Percentiles rank a stretch among this genome's conserved stretches.
Evolutionary conservation across 78 protist species (phyloP).

Genomic region (Thecamonas trahens): DNA sequence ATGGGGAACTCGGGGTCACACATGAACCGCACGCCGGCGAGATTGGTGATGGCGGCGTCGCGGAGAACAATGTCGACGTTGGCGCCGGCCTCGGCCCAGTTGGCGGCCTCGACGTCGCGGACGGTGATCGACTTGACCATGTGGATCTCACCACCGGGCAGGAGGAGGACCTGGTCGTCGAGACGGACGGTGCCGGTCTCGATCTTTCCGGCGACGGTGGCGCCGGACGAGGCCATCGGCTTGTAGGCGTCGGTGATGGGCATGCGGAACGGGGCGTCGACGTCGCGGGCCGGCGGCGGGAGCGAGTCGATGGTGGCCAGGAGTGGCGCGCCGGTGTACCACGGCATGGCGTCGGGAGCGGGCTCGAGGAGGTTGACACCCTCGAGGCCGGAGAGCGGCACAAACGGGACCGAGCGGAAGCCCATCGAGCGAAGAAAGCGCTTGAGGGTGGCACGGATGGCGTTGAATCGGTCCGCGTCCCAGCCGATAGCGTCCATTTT

Average conservation of each 20-base stretch:
- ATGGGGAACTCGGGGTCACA: slow-evolving; percentile 49
- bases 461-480: slow-evolving; percentile 54
- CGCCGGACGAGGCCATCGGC: slow-evolving; percentile 7
- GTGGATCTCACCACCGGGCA: slow-evolving; percentile 40
- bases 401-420: slow-evolving; percentile 26
- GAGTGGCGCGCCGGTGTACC: slow-evolving; percentile 66
- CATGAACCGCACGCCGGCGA: too few species aligned
- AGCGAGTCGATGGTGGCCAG: slow-evolving; percentile 27
- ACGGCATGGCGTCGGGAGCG: slow-evolving; percentile 11
- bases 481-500: slow-evolving; percentile 71
- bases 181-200: slow-evolving; percentile 61
- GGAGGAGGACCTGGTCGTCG: slow-evolving; percentile 37
- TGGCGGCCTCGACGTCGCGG: background rate
- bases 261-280: slow-evolving; percentile 67
- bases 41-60: too few species aligned
- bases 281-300: slow-evolving; percentile 26
- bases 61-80: slow-evolving; percentile 50
- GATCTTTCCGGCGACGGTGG: slow-evolving; percentile 57
- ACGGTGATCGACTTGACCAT: slow-evolving; percentile 19
- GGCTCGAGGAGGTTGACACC: slow-evolving; percentile 65
- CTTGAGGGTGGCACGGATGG: slow-evolving; percentile 32
- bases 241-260: slow-evolving; percentile 61
- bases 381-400: slow-evolving; percentile 62
- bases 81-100: slow-evolving; percentile 72
- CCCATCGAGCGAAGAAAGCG: slow-evolving; percentile 54